These are phyloP conservation scores for Solanum arcanum DNA, from an alignment of 257 asterid genomes.

Conservation along the genomic window DNA sequence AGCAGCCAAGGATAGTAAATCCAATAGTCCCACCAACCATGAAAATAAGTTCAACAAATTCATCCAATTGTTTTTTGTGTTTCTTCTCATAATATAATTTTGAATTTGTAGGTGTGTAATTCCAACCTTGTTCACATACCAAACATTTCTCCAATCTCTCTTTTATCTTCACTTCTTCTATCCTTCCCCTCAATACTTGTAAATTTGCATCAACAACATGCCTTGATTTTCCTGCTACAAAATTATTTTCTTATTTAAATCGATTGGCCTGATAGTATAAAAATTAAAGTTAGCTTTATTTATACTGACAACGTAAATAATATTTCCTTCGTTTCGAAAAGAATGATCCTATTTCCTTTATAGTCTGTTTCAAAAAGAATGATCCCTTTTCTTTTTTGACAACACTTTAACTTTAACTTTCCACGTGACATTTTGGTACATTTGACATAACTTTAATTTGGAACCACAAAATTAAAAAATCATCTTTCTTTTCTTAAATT, in stretches of 20 bases:
- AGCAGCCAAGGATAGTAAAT: slow-evolving; percentile 26
- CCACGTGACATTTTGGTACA: too few relatives aligned
- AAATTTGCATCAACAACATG: slow-evolving; percentile 32
- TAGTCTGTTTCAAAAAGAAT: too few relatives aligned
- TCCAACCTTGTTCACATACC: slow-evolving; percentile 18
- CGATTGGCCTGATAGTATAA: too few relatives aligned
- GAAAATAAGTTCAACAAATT: slow-evolving; percentile 11
- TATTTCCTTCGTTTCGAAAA: too few relatives aligned
- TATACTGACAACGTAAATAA: too few relatives aligned
- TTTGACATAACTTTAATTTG: too few relatives aligned
- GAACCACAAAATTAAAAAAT: too few relatives aligned
- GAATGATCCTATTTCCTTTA: too few relatives aligned
- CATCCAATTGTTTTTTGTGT: background rate
- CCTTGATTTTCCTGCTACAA: slow-evolving; percentile 19
- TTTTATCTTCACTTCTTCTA: slow-evolving; percentile 29
- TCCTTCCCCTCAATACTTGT: slow-evolving; percentile 29
- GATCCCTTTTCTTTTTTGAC: too few relatives aligned
- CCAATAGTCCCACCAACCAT: slow-evolving; percentile 28
- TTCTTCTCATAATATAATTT: background rate
- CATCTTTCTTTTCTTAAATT: rapidly evolving
- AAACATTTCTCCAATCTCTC: slow-evolving; percentile 36
- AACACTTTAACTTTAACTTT: too few relatives aligned
- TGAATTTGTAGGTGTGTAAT: slow-evolving; percentile 1
- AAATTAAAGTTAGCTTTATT: background rate
- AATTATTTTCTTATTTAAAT: background rate